These are phyloP conservation scores for Trametes coccinea DNA, from an alignment of 768 basidiomycete genomes.

Conservation along the genomic window DNA sequence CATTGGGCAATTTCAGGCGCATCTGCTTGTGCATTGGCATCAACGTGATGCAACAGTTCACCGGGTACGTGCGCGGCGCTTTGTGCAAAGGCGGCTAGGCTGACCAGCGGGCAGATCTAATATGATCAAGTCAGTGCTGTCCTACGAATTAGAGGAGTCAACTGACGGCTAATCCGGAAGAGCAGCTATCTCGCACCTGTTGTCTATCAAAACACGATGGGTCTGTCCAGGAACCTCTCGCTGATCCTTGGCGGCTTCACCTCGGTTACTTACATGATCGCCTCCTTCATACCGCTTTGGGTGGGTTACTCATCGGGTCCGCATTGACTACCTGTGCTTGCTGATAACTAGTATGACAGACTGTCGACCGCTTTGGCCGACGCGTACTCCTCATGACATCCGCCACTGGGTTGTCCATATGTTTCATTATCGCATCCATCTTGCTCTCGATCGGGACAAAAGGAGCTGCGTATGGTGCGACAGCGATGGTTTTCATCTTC, in stretches of 20 bases:
- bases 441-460: conserved; percentile 38
- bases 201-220: conserved; percentile 45
- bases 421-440: conserved; percentile 39
- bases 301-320: conserved; percentile 14
- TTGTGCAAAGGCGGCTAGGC: neutral
- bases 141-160: too few relatives aligned
- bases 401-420: conserved; percentile 39
- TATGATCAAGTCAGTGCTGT: conserved; percentile 38
- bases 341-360: conserved; percentile 25
- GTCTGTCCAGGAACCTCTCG: conserved; percentile 40
- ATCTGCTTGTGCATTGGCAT: conserved; percentile 41
- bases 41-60: conserved; percentile 46
- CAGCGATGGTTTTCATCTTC: conserved; percentile 44
- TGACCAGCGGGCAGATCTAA: conserved; percentile 31
- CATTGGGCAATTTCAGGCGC: conserved; percentile 40
- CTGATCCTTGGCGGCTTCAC: conserved; percentile 43
- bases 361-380: conserved; percentile 43
- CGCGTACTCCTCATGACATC: conserved; percentile 40
- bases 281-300: conserved; percentile 44
- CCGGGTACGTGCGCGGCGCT: conserved; percentile 32
- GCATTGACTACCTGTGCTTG: neutral
- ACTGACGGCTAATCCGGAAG: neutral
- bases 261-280: conserved; percentile 41
- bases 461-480: conserved; percentile 38
- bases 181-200: conserved; percentile 41